Percentiles rank a stretch among this genome's conserved stretches.
phyloP scores from a whole-genome alignment of 495 filamentous ascomycete species.

The Melanomma pulvis-pyrius region DNA sequence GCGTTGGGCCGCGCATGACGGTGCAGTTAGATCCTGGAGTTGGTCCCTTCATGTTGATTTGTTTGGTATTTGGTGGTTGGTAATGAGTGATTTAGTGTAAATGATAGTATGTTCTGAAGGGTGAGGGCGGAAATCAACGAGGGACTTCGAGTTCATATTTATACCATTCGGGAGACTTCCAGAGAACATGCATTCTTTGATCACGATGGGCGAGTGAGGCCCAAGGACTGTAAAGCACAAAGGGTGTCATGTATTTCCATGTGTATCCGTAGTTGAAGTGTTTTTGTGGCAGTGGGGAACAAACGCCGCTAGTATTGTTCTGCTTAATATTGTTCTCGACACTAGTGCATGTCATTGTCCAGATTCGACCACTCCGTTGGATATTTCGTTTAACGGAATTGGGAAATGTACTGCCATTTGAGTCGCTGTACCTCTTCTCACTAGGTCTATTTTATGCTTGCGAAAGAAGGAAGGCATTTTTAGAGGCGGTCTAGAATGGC shows the following conservation, averaged over 20 bases:
- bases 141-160: neutral
- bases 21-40: neutral
- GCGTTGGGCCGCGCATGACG: neutral
- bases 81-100: neutral
- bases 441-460: neutral
- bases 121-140: neutral
- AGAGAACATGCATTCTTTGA: neutral
- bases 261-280: neutral
- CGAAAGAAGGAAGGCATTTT: too few species aligned
- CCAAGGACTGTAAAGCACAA: neutral
- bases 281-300: neutral
- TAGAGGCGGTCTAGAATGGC: neutral
- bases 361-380: neutral
- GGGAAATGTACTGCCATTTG: neutral
- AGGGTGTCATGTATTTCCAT: neutral
- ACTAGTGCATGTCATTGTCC: neutral
- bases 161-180: neutral
- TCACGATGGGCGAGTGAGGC: neutral
- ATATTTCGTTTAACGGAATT: neutral
- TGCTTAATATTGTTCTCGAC: constrained; percentile 16
- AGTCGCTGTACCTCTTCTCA: neutral
- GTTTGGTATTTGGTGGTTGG: constrained; percentile 1
- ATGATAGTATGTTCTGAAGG: constrained; percentile 15
- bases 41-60: constrained; percentile 7
- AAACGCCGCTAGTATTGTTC: constrained; percentile 18